Conservation (phyloP, 2,329 filamentous ascomycete species). For the Epichloe bromicola region DNA sequence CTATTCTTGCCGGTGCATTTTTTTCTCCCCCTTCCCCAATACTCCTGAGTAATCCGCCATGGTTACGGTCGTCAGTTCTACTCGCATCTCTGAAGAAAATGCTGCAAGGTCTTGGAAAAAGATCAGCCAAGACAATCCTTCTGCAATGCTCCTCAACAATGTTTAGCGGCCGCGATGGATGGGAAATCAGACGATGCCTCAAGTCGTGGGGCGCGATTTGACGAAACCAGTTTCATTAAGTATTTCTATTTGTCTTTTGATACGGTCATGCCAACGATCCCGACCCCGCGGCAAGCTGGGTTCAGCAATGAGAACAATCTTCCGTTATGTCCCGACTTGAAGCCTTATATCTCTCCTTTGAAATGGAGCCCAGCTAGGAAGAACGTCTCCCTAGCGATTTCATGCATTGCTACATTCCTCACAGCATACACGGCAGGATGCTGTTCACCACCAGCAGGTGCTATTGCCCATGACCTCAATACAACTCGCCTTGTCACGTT, state of each 20-base stretch:
- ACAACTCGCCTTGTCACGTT: constrained; percentile 54
- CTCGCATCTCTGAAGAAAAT: not conserved
- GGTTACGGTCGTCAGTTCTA: not conserved
- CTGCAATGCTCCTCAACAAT: not conserved
- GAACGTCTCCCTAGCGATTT: constrained; percentile 55
- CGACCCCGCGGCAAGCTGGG: constrained; percentile 8
- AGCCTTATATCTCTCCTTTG: constrained; percentile 55
- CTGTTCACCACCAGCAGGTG: constrained; percentile 55
- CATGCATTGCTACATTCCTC: constrained; percentile 61
- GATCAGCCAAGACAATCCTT: not conserved
- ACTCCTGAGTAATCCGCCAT: not conserved
- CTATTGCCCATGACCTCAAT: constrained; percentile 54
- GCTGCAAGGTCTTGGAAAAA: not conserved
- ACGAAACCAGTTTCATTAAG: constrained; percentile 18
- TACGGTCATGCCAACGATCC: constrained; percentile 21
- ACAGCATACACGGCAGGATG: constrained; percentile 74
- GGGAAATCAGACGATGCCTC: not conserved
- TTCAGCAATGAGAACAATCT: constrained; percentile 20
- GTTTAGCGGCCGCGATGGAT: not conserved
- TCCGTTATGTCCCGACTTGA: constrained; percentile 51
- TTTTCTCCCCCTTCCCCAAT: not conserved
- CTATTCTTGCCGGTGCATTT: not conserved
- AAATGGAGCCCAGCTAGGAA: constrained; percentile 61
- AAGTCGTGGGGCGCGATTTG: not conserved
- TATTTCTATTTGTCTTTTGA: constrained; percentile 29